Base-by-base conservation (phyloP, 1,284 basidiomycete species). In the Termitomyces sp. region DNA sequence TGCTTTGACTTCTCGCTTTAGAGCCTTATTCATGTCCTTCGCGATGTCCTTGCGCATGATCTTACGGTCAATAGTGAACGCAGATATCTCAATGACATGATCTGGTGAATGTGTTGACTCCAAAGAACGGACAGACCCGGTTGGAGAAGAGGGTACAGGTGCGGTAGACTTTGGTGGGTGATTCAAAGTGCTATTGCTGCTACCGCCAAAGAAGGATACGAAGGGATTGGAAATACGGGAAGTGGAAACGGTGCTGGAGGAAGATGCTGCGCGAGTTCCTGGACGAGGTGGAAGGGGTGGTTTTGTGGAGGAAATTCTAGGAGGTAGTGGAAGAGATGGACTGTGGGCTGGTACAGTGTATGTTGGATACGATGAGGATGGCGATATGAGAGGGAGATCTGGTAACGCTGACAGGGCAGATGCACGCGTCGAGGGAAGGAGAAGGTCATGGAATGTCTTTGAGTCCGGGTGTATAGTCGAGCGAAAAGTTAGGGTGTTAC, bases 391-490 rank as follows among this genome's bases (percentile, higher is more conserved):
- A 14, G 78, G 73, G 7, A 83, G 70, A 16, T 76, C 68, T 13
- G 76, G 66, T 16, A 84, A 70, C 1, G 75, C 49, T 45, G 57
- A 62, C 13, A 87, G 69, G 0, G 78, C 68, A 1, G 77, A 68
- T 8, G 76, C 63, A 11, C 85, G 79, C 0, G 77, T 80, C 0
- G 70, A 59, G 1, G 82, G 75, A 21, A 74, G 72, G 6, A 81
- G 54, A 5, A 93, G 69, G n/a, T 78, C 78, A 30, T 78, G 72
- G 61, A 88, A 85, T 0, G 75, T 59, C 55, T 83, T 80, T 0
- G 84, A 82, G 3, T 83, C 73, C 0, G 80, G 73, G 43, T 84
- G 76, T 8, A 93, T 62, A 2, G 84, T 79, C 8, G 88, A 87
- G 33, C 81, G 79, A 54, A 91, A 74, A 1, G 78, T 81, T 9